Conservation (phyloP, 805 yeast genomes). For the Pichia rugopelliculosa region DNA sequence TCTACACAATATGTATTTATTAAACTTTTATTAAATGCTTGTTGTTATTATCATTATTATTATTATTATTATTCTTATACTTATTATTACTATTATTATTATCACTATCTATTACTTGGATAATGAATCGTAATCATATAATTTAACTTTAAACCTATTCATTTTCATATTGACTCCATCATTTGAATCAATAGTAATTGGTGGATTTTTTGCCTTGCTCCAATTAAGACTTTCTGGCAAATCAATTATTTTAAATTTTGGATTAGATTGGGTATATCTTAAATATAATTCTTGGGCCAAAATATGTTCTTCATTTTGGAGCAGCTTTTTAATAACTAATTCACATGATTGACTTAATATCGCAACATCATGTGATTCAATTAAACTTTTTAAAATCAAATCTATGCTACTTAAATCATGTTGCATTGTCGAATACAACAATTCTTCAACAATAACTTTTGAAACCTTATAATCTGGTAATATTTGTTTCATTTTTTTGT, state of each 20-base stretch:
- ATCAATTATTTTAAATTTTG: slow-evolving; percentile 5
- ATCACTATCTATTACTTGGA: not conserved
- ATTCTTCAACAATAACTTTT: not conserved
- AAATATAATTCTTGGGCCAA: slow-evolving; percentile 13
- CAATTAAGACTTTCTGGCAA: not conserved
- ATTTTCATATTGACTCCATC: slow-evolving; percentile 14
- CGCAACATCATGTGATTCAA: not conserved
- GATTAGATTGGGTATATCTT: slow-evolving; percentile 4
- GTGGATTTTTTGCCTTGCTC: slow-evolving; percentile 3
- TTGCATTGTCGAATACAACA: slow-evolving; percentile 6
- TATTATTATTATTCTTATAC: not conserved
- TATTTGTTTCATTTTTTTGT: slow-evolving; percentile 4
- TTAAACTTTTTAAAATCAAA: slow-evolving; percentile 5
- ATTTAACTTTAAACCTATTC: slow-evolving; percentile 13
- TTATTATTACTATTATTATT: not conserved
- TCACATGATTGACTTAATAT: slow-evolving; percentile 5
- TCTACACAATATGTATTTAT: not conserved
- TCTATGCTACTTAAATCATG: slow-evolving; percentile 10
- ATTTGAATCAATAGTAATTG: slow-evolving; percentile 2
- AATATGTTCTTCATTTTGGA: slow-evolving; percentile 4
- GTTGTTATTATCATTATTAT: not conserved
- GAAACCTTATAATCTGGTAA: slow-evolving; percentile 10
- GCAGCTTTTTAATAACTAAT: slow-evolving; percentile 6
- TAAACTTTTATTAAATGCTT: not conserved
- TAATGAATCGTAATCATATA: slow-evolving; percentile 15